Base-by-base conservation (phyloP, 345 rosid genomes). In the Acer yangbiense region DNA sequence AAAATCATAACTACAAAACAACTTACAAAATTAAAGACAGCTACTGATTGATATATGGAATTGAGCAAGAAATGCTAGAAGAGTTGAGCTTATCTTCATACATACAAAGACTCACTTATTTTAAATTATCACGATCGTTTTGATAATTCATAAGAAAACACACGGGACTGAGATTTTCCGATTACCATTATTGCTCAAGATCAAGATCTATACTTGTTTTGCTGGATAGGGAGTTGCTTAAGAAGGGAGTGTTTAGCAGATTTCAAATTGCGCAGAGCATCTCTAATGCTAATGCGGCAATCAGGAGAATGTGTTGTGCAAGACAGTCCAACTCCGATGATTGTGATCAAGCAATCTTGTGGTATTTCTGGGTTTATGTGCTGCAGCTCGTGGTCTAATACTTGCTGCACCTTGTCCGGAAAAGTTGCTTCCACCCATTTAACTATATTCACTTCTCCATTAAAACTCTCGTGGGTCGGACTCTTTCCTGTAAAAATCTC, bases 401-500 rank as follows among this genome's bases (percentile, higher is more conserved):
- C 79, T 48, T 81, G 76, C 4, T 48, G 6, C 65, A 72, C 54
- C 25, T 72, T 72, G 5, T 68, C 20, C 27, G 84, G 78, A 35
- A 80, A 82, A 41, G 67, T 80, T 52, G 79, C 69, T 35, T 84
- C 71, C 44, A 87, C 85, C 90, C 86, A 85, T 43, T 41, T 75
- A 16, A 73, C 70, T 9, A 88, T 79, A 71, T 74, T 81, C 10
- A 72, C 69, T 18, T 82, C 90, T 55, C 79, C 82, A n/a, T n/a
- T 69, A 41, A 88, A 85, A 74, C 71, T 74, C 61, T 82, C 86
- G 25, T 82, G 63, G 10, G 80, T 86, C 18, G 93, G 90, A 61
- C 79, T 82, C 65, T 82, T 86, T 4, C 87, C 86, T 6, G 86
- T 87, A 29, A 83, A 77, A 7, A 87, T 62, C 80, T 86, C 88